Conservation (phyloP, 805 yeast species). For the Candida gorgasii region DNA sequence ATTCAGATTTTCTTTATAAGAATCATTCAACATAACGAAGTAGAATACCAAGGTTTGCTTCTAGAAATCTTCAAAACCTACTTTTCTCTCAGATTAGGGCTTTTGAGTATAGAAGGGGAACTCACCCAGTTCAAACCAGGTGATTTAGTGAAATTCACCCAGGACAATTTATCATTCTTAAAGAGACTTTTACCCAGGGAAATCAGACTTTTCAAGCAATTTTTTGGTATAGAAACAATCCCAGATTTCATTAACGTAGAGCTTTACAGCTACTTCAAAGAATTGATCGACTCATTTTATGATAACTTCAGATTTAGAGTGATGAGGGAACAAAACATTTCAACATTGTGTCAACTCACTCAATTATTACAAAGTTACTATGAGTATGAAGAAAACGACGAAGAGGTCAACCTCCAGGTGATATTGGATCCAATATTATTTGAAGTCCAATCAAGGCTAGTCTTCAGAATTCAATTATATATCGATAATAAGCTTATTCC, state of each 20-base stretch:
- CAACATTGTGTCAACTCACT: constrained; percentile 71
- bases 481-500: constrained; percentile 68
- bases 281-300: constrained; percentile 74
- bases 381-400: constrained; percentile 55
- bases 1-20: constrained; percentile 38
- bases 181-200: constrained; percentile 64
- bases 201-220: constrained; percentile 52
- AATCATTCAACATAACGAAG: constrained; percentile 31
- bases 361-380: constrained; percentile 66
- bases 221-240: constrained; percentile 38
- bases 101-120: constrained; percentile 44
- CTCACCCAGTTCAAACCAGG: constrained; percentile 23
- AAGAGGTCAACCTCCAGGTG: constrained; percentile 42
- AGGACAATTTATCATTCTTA: constrained; percentile 60
- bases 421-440: constrained; percentile 70
- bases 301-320: constrained; percentile 66
- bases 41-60: constrained; percentile 64
- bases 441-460: constrained; percentile 77
- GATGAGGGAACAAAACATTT: constrained; percentile 68
- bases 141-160: constrained; percentile 60
- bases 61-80: constrained; percentile 67
- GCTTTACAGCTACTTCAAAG: constrained; percentile 60
- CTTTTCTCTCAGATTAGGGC: constrained; percentile 53
- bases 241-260: constrained; percentile 21
- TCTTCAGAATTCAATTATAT: constrained; percentile 73